Evolutionary conservation across 345 rosid genomes (phyloP).

Genomic region (Eucalyptus curtisii): DNA sequence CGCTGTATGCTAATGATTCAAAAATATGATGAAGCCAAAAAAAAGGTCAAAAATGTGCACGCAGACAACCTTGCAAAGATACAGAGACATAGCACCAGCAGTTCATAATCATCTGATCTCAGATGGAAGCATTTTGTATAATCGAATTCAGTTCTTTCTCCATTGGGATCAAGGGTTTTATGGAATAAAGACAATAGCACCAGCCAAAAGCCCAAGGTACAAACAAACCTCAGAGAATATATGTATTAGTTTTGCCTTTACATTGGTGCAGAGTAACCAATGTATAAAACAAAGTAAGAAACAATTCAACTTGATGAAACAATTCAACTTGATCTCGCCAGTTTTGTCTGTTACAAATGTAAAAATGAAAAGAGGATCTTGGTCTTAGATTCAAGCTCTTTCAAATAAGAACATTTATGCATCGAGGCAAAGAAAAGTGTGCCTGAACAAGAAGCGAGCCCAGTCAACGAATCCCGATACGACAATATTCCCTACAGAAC

Average conservation of each 20-base stretch:
- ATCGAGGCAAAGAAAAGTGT: background rate
- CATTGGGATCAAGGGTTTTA: background rate
- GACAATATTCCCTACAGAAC: background rate
- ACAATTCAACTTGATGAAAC: background rate
- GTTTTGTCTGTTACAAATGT: background rate
- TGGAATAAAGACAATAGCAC: background rate
- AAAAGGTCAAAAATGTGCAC: background rate
- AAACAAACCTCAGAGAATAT: background rate
- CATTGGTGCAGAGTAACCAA: background rate
- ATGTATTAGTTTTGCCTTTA: background rate
- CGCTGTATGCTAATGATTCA: background rate
- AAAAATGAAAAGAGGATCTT: background rate
- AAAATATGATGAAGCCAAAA: background rate
- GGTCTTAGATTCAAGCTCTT: background rate
- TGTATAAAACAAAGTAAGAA: background rate
- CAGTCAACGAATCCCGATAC: background rate
- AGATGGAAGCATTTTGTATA: background rate
- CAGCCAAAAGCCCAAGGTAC: background rate
- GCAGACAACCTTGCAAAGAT: background rate
- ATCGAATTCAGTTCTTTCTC: background rate
- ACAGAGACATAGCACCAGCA: background rate
- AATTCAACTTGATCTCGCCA: background rate
- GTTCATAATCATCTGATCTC: background rate
- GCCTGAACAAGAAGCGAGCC: background rate
- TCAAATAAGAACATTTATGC: background rate